A percentile compares a stretch with the other conserved stretches of the same genome.
phyloP scores from a whole-genome alignment of 2,329 filamentous ascomycete species.

The Aschersonia sp. region DNA sequence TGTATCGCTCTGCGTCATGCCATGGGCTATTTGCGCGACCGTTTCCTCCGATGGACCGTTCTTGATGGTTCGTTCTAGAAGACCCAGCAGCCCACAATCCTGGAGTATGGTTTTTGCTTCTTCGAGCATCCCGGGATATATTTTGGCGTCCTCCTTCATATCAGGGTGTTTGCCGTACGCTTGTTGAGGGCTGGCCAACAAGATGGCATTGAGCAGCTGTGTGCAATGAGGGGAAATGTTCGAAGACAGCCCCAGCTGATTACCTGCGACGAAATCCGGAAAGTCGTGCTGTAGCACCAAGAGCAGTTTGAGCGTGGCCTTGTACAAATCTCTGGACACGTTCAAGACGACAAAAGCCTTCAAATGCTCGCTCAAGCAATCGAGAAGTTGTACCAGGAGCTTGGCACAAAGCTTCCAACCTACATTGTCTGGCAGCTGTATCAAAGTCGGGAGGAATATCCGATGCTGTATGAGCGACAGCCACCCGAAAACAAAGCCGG shows the following conservation, averaged over 20 bases:
- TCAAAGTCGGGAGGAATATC: conserved; percentile 64
- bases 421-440: conserved; percentile 49
- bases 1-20: conserved; percentile 45
- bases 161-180: conserved; percentile 51
- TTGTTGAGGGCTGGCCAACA: conserved; percentile 66
- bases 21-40: conserved; percentile 62
- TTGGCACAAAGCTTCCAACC: conserved; percentile 68
- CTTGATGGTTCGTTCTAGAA: conserved; percentile 44
- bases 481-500: conserved; percentile 79
- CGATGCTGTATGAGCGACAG: conserved; percentile 70
- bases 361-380: conserved; percentile 64
- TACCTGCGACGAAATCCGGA: conserved; percentile 79
- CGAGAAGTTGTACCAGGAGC: conserved; percentile 57
- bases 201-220: conserved; percentile 76
- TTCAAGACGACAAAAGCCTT: conserved; percentile 56
- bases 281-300: conserved; percentile 86
- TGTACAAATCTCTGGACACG: conserved; percentile 70
- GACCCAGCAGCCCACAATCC: conserved; percentile 38
- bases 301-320: conserved; percentile 68
- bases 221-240: conserved; percentile 71
- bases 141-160: conserved; percentile 57
- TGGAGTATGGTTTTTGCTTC: conserved; percentile 43
- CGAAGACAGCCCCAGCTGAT: conserved; percentile 69
- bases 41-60: conserved; percentile 55
- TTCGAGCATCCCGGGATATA: conserved; percentile 48